Evolutionary conservation across 257 asterid genomes (phyloP), one percentile per base, ranked within the genome.

Genomic region (Cordia subcordata): DNA sequence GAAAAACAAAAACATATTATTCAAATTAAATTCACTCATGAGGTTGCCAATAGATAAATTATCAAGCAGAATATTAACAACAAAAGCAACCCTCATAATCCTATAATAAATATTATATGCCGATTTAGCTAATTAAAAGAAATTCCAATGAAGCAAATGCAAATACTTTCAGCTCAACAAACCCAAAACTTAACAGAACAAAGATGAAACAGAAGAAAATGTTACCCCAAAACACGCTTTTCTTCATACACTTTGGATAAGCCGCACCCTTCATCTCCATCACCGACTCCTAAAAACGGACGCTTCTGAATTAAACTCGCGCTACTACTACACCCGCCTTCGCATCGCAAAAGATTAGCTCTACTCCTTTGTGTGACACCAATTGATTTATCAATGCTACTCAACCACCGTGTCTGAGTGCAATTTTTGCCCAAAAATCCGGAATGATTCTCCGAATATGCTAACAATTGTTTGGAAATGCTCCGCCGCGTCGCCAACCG

Each of bases 201-300:
- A 18, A 0, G 38, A 13, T 8, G n/a, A 40, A 38, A 12, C 0
- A 5, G 20, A 57, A 11, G 3, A 0, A 23, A 23, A 21, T 54
- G 20, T 54, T 72, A 93, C 99, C 97, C 99, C 55, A 89, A 55
- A 62, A 88, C 86, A 55, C 84, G 91, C 66, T 69, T 79, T 61
- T 89, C 99, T 69, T 89, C 82, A 32, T 86, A 74, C 39, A 85
- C 77, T 82, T 82, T 85, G 22, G 99, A 75, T 3, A 89, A 68
- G 74, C 71, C 64, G 53, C 62, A 65, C 57, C 94, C 95, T 55
- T 85, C 94, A 38, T 77, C 87, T 19, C 94, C 99, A 79, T 85
- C 96, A 42, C 90, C 85, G 55, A 91, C 81, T 42, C 99, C 97
- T 80, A 93, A 71, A 76, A 93, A 93, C 46, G 78, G 75, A 67